Conservation (phyloP, 257 asterid genomes). For the Oldenlandia corymbosa region DNA sequence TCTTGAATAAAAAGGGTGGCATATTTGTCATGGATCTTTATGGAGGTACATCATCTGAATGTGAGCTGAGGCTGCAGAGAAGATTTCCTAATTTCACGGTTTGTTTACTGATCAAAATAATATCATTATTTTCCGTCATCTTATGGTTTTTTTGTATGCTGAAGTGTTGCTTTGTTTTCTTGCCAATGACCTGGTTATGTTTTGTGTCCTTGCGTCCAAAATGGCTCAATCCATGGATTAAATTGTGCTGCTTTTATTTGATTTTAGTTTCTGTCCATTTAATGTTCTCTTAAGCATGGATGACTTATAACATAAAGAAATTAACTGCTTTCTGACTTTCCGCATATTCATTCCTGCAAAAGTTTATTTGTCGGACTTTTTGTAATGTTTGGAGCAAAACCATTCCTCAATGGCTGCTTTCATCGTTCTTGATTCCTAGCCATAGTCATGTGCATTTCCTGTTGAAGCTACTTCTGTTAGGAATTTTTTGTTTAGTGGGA, state of each 20-base stretch:
- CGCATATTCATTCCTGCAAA: neutral
- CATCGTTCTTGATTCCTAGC: neutral
- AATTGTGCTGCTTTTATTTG: neutral
- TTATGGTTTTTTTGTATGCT: neutral
- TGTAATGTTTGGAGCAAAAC: neutral
- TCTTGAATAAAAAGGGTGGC: slow-evolving; percentile 68
- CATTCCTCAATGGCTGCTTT: too few relatives aligned
- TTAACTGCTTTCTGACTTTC: slow-evolving; percentile 6
- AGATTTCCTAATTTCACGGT: slow-evolving; percentile 85
- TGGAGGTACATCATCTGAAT: slow-evolving; percentile 93
- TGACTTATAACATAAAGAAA: too few relatives aligned
- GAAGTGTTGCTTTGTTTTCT: neutral
- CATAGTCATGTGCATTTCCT: neutral
- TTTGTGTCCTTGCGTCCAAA: neutral
- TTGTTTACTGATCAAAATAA: slow-evolving; percentile 7
- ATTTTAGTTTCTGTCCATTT: neutral
- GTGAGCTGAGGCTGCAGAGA: slow-evolving; percentile 80
- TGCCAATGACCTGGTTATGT: neutral
- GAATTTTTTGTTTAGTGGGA: neutral
- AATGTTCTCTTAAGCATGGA: too few relatives aligned
- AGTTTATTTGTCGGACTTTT: neutral
- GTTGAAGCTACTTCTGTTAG: neutral
- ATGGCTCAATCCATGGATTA: neutral
- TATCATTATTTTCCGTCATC: neutral
- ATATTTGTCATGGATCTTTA: slow-evolving; percentile 90